These are phyloP conservation scores for Camellia lanceoleosa DNA, from an alignment of 148 eudicot genomes.

Conservation along the genomic window DNA sequence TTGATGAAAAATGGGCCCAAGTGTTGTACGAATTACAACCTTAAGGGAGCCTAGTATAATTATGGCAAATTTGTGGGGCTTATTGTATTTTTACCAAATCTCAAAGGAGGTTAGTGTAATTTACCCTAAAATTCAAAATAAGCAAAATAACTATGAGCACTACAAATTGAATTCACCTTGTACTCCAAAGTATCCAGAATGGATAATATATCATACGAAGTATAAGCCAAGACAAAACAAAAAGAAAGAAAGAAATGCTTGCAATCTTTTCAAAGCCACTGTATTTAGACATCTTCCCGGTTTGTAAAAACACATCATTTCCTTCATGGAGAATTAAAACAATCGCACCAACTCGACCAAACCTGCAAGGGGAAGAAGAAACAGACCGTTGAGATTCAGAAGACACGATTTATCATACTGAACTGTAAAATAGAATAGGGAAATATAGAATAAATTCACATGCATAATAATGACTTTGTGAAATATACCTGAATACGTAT, in stretches of 20 bases:
- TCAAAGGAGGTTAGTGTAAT: too few species aligned
- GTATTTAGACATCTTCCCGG: slow-evolving; percentile 96
- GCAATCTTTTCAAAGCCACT: slow-evolving; percentile 80
- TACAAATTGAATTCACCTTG: slow-evolving; percentile 45
- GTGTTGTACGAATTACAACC: too few species aligned
- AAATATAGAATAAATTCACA: too few species aligned
- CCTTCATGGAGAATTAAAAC: slow-evolving; percentile 94
- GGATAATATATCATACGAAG: slow-evolving; percentile 93
- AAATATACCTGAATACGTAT: too few species aligned
- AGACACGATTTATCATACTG: too few species aligned
- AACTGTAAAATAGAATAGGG: too few species aligned
- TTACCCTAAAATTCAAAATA: background rate
- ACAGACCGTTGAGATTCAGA: background rate
- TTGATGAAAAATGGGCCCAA: too few species aligned
- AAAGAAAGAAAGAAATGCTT: slow-evolving; percentile 71
- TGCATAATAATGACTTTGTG: too few species aligned
- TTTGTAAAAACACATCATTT: slow-evolving; percentile 84
- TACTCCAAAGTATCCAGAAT: slow-evolving; percentile 93
- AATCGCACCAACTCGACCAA: slow-evolving; percentile 84
- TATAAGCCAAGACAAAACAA: slow-evolving; percentile 77
- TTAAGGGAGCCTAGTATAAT: too few species aligned
- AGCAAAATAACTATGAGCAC: too few species aligned
- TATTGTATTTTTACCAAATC: too few species aligned
- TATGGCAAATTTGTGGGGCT: too few species aligned
- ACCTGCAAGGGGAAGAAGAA: slow-evolving; percentile 43